Conservation (phyloP, 2,329 filamentous ascomycete genomes). For the Calonectria hongkongensis region DNA sequence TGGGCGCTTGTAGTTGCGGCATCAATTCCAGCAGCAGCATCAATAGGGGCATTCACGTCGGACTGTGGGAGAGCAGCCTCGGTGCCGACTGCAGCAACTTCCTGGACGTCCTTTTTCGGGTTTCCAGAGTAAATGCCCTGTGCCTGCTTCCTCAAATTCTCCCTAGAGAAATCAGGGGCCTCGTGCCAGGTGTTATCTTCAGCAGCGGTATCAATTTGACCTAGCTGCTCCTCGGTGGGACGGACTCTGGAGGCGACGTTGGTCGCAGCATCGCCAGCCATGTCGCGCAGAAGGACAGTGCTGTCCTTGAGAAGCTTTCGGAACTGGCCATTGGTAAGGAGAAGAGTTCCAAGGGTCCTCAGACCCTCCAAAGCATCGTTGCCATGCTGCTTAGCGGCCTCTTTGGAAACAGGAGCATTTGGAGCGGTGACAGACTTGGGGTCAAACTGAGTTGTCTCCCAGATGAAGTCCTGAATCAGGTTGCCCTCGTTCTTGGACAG, state of each 20-base stretch:
- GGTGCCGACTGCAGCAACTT: conserved; percentile 75
- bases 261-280: conserved; percentile 90
- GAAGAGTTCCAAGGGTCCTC: conserved; percentile 88
- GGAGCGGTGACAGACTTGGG: conserved; percentile 77
- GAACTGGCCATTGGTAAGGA: conserved; percentile 98
- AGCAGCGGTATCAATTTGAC: conserved; percentile 87
- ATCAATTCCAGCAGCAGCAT: conserved; percentile 60
- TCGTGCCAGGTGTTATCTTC: conserved; percentile 97
- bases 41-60: conserved; percentile 70
- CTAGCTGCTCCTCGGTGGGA: conserved; percentile 85
- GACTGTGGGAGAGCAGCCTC: conserved; percentile 73
- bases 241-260: conserved; percentile 85
- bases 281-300: conserved; percentile 87
- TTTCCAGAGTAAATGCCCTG: conserved; percentile 76
- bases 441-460: conserved; percentile 88
- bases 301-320: conserved; percentile 92
- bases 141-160: conserved; percentile 80
- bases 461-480: conserved; percentile 96
- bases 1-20: conserved; percentile 68
- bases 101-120: conserved; percentile 74
- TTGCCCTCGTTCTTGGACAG: conserved; percentile 97
- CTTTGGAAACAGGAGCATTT: conserved; percentile 82
- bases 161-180: conserved; percentile 83
- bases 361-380: conserved; percentile 89
- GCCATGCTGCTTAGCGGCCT: conserved; percentile 86